phyloP scores from a whole-genome alignment of 768 basidiomycete genomes.

The Amanita subjunquillea region DNA sequence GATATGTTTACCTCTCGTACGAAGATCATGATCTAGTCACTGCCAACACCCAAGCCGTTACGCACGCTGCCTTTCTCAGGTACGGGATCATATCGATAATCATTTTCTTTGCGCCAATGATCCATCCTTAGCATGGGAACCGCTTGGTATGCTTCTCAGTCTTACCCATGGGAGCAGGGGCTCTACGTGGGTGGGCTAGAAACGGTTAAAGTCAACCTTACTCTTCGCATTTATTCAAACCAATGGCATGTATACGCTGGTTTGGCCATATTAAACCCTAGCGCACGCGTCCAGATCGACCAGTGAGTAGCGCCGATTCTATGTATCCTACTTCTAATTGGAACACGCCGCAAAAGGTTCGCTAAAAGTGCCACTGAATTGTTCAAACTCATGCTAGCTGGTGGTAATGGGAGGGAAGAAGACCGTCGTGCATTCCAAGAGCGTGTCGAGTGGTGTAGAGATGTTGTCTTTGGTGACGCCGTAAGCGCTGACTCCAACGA shows the following conservation, averaged over 20 bases:
- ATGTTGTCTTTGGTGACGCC: conserved; percentile 59
- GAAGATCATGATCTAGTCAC: conserved; percentile 95
- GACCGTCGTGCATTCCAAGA: conserved; percentile 43
- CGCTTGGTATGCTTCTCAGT: conserved; percentile 70
- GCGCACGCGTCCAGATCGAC: conserved; percentile 79
- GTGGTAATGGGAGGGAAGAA: conserved; percentile 25
- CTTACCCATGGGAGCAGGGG: conserved; percentile 94
- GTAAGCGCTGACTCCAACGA: background rate
- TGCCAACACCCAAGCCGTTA: conserved; percentile 97
- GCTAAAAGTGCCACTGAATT: conserved; percentile 78
- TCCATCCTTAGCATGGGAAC: conserved; percentile 78
- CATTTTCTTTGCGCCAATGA: background rate
- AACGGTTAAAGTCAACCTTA: conserved; percentile 95
- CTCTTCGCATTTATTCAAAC: conserved; percentile 91
- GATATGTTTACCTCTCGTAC: conserved; percentile 90
- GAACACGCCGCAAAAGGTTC: conserved; percentile 26
- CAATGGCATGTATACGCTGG: conserved; percentile 99
- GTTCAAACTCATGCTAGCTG: conserved; percentile 90
- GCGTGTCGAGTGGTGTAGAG: conserved; percentile 65
- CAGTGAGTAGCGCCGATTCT: conserved; percentile 25
- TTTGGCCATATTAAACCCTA: conserved; percentile 94
- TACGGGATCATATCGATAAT: conserved; percentile 19
- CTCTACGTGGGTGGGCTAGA: conserved; percentile 96
- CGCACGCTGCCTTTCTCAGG: conserved; percentile 96
- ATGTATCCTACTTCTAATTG: background rate